Evolutionary conservation across 768 basidiomycete species (phyloP), one percentile per base, ranked within the genome.

Genomic region (Mycena alexandri): DNA sequence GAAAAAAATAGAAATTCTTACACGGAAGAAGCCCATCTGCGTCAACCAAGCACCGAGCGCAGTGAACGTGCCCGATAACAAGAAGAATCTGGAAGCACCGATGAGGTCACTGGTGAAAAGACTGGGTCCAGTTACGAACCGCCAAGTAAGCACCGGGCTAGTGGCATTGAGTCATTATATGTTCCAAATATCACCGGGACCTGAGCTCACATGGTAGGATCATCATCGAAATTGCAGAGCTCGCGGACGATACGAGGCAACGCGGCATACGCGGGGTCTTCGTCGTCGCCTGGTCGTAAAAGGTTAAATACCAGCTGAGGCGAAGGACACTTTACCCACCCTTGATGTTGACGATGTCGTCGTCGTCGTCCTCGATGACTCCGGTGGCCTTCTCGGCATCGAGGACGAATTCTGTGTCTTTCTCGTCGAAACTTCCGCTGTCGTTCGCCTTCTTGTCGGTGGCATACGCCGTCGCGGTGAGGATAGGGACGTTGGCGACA

Each of bases 11-110:
- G n/a, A n/a, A n/a, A 7, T n/a, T 53, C 66, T 11, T 54, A 73
- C 72, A 5, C 72, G 65, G 63, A 75, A 73, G 59, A 72, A 73
- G 9, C 74, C 74, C 74, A 75, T 75, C 55, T 75, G 74, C 17
- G 65, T 71, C 29, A 75, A 60, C 74, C 74, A 75, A 16, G 74
- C 74, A 12, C 74, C 74, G n/a, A 75, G 71, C 10, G 74, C 74
- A 11, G 73, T 74, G 64, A 75, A 72, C 10, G 44, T 61, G 14
- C 48, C 72, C 21, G 73, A 74, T 14, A 75, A 54, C 5, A 75
- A 52, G 47, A 62, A 75, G 59, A 75, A 75, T 13, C 74, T 74
- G 42, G 7, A 16, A n/a, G 0, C 24, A 34, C 14, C 21, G 29
- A 47, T 63, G 38, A 59, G 64, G 36, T 33, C 14, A 16, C 19